phyloP scores from a whole-genome alignment of 306 rosid genomes.

The Ammopiptanthus mongolicus region DNA sequence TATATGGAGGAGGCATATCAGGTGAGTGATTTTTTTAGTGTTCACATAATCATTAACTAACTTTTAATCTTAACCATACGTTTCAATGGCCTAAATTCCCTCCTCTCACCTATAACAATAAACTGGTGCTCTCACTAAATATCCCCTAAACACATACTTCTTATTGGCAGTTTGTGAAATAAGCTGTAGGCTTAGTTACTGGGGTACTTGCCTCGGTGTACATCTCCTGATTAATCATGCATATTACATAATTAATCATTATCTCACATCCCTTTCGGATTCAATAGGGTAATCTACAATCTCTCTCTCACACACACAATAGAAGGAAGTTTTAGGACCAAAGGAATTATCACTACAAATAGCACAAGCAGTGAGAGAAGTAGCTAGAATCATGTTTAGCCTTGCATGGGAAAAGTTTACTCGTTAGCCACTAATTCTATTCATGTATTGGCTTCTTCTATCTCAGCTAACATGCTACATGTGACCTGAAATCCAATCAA shows the following conservation, averaged over 20 bases:
- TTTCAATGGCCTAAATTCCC: too few relatives aligned
- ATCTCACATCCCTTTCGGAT: conserved; percentile 19
- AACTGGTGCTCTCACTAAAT: too few relatives aligned
- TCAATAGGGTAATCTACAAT: conserved; percentile 4
- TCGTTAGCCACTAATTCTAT: not conserved
- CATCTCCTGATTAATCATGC: not conserved
- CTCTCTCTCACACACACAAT: conserved; percentile 11
- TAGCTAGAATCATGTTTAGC: conserved; percentile 10
- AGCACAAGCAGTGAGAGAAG: conserved; percentile 7
- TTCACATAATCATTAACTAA: too few relatives aligned
- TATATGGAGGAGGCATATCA: too few relatives aligned
- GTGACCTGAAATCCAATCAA: conserved; percentile 10
- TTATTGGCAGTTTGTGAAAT: not conserved
- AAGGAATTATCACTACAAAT: conserved; percentile 25
- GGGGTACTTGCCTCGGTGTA: not conserved
- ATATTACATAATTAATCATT: conserved; percentile 14
- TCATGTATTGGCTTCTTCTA: conserved; percentile 22
- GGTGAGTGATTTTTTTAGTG: too few relatives aligned
- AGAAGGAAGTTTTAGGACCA: conserved; percentile 1
- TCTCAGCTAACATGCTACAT: not conserved
- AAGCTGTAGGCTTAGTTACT: not conserved
- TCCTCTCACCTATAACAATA: too few relatives aligned
- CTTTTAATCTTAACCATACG: too few relatives aligned
- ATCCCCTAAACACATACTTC: not conserved
- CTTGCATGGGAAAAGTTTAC: conserved; percentile 28